phyloP scores from a whole-genome alignment of 306 rosid genomes.

The Rosa multiflora region DNA sequence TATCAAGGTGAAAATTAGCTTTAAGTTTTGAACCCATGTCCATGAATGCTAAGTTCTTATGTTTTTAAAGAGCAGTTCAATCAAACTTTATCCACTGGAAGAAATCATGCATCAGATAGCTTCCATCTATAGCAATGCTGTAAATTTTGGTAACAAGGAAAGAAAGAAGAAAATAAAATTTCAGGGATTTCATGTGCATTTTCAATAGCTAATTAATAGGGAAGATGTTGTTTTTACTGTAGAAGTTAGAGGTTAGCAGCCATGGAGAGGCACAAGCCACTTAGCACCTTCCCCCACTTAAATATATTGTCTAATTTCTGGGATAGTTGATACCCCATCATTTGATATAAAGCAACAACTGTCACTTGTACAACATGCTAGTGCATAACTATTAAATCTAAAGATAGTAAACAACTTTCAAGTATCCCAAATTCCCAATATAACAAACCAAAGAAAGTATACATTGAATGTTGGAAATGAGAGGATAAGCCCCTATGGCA shows the following conservation, averaged over 20 bases:
- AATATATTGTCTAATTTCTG: not conserved
- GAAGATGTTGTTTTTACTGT: not conserved
- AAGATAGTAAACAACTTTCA: not conserved
- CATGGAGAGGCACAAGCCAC: too few species aligned
- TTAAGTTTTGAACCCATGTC: too few species aligned
- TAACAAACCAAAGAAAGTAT: too few species aligned
- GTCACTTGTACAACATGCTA: not conserved
- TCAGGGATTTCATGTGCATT: not conserved
- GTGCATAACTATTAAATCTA: not conserved
- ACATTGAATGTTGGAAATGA: too few species aligned
- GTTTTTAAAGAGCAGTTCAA: too few species aligned
- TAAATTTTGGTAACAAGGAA: not conserved
- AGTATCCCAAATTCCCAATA: too few species aligned
- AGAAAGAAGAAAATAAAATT: not conserved
- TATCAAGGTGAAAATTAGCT: too few species aligned
- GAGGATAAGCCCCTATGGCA: too few species aligned
- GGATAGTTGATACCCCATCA: not conserved
- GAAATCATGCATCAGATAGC: constrained; percentile 4
- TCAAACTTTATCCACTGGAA: not conserved
- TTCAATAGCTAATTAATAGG: not conserved
- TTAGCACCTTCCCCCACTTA: not conserved
- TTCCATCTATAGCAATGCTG: not conserved
- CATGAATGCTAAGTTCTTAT: too few species aligned
- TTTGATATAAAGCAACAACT: not conserved
- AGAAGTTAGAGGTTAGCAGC: too few species aligned